Percentiles rank a stretch among this genome's conserved stretches.
phyloP scores from a whole-genome alignment of 2,329 filamentous ascomycete genomes.

The Cytospora mali region DNA sequence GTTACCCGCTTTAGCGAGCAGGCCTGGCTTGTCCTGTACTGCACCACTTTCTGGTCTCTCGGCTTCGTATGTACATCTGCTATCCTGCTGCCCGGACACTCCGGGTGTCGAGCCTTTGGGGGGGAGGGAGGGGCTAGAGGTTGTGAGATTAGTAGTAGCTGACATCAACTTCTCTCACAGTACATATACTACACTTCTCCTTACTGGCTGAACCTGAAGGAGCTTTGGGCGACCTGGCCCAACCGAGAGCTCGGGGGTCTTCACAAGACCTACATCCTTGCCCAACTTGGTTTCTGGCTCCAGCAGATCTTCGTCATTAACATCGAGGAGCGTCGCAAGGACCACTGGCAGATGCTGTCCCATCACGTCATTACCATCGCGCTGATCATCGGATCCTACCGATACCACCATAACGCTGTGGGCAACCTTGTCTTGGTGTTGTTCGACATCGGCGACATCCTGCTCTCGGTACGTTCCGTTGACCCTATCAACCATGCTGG shows the following conservation, averaged over 20 bases:
- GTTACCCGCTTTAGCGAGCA: slow-evolving; percentile 89
- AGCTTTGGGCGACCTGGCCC: slow-evolving; percentile 86
- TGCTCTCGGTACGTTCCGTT: slow-evolving; percentile 70
- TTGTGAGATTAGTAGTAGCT: slow-evolving; percentile 17
- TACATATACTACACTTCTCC: slow-evolving; percentile 78
- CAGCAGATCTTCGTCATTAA: slow-evolving; percentile 94
- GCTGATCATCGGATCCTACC: slow-evolving; percentile 80
- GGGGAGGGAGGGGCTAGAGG: background rate
- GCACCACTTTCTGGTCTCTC: slow-evolving; percentile 76
- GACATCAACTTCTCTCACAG: slow-evolving; percentile 46
- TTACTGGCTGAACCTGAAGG: slow-evolving; percentile 75
- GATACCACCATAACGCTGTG: slow-evolving; percentile 83
- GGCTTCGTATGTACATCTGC: slow-evolving; percentile 69
- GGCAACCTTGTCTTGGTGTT: slow-evolving; percentile 86
- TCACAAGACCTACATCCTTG: slow-evolving; percentile 87
- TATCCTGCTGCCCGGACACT: background rate
- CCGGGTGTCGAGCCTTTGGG: background rate
- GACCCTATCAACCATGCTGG: no score
- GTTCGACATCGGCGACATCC: slow-evolving; percentile 91
- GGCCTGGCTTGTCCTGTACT: slow-evolving; percentile 87
- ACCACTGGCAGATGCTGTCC: slow-evolving; percentile 93
- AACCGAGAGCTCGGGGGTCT: slow-evolving; percentile 71
- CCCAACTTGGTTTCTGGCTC: slow-evolving; percentile 89
- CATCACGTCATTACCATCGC: slow-evolving; percentile 90
- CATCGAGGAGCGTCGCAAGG: slow-evolving; percentile 91